These are phyloP conservation scores for Golubevia sp. DNA, from an alignment of 1,284 basidiomycete genomes.

Conservation along the genomic window DNA sequence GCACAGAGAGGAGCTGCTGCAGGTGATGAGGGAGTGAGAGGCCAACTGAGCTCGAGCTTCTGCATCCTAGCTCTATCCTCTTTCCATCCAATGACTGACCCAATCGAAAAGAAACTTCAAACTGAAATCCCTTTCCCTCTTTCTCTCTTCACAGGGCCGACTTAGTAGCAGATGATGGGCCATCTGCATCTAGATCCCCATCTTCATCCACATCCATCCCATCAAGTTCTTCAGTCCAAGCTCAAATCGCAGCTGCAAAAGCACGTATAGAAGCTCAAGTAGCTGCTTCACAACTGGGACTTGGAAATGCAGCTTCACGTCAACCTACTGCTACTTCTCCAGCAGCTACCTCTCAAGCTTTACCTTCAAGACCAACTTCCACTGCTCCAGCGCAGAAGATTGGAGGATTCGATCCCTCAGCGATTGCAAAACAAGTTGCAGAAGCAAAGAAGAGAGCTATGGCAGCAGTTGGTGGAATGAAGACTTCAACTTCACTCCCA, in stretches of 20 bases:
- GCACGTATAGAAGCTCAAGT: not conserved
- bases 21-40: too few relatives aligned
- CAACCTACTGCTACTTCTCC: not conserved
- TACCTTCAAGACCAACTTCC: not conserved
- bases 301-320: too few relatives aligned
- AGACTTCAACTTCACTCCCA: not conserved
- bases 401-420: not conserved
- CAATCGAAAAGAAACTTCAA: too few relatives aligned
- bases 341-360: not conserved
- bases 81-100: too few relatives aligned
- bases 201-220: not conserved
- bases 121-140: not conserved
- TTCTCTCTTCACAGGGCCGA: not conserved
- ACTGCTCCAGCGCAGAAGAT: not conserved
- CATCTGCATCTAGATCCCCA: not conserved
- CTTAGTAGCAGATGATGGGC: not conserved
- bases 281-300: not conserved
- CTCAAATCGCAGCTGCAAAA: not conserved
- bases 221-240: not conserved
- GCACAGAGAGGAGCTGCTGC: too few relatives aligned
- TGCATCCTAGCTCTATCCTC: too few relatives aligned
- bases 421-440: not conserved
- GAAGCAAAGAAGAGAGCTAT: not conserved
- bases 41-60: too few relatives aligned
- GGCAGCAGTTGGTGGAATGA: not conserved